Base-by-base conservation (phyloP, 306 rosid genomes). In the Cucumis cinereus region DNA sequence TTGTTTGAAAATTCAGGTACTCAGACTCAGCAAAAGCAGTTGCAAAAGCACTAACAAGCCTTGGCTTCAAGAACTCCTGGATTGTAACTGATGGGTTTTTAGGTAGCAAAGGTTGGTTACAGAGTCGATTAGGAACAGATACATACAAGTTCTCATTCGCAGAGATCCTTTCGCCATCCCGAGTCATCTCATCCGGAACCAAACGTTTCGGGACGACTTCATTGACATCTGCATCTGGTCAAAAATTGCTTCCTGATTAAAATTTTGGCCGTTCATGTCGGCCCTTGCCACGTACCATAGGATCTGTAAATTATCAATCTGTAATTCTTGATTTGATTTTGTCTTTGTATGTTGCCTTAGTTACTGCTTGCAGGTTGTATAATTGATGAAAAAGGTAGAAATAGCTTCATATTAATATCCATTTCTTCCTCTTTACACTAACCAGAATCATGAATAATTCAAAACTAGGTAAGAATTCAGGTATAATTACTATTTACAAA, bases 41-140 rank as follows among this genome's bases (percentile, higher is more conserved):
- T 38, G 99, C 97, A 23, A 90, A 85, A 82, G 79, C 90, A 5
- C 78, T 95, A 7, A 90, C 93, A 7, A 81, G 43, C 80, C 89
- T 89, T 62, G 97, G 96, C 40, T 95, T 88, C 24, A 87, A 86
- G 86, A 88, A 89, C 81, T 28, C 88, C 36, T 90, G 89, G 90
- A 80, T 77, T 7, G 98, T 92, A 62, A 89, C 90, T 8, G 97
- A 89, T 81, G 99, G 99, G n/a, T 94, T 90, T 86, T 90, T 95
- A 11, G 99, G 97, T 28, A 77, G 76, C 76, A 89, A 74, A 82
- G 98, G 98, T 24, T 95, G 98, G 98, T 81, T 95, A 30, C 98
- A 92, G 78, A 95, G 99, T 81, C 93, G 92, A 73, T 77, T 95
- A 81, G 99, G 93, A 60, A 85, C 90, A 9, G 97, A 94, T 83